Conservation (phyloP, 352 stramenopile genomes). For the Globisporangium cederbergense region DNA sequence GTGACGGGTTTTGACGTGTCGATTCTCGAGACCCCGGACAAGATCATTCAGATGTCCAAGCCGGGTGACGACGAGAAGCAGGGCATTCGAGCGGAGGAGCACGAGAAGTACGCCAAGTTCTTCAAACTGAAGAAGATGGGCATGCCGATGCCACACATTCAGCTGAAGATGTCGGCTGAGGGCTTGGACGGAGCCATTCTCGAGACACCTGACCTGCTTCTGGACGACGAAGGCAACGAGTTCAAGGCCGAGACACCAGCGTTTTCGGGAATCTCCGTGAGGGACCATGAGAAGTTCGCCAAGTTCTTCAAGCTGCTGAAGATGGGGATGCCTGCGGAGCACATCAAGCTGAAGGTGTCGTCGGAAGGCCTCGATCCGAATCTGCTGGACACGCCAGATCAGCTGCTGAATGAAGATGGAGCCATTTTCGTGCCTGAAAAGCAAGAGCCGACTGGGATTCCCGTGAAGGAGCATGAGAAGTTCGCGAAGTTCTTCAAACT, state of each 20-base stretch:
- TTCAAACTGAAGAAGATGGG: constrained; percentile 96
- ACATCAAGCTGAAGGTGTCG: constrained; percentile 69
- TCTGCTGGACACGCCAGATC: constrained; percentile 72
- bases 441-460: constrained; percentile 36
- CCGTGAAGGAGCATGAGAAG: constrained; percentile 86
- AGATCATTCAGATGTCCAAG: constrained; percentile 89
- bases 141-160: constrained; percentile 90
- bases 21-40: constrained; percentile 65
- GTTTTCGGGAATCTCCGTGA: constrained; percentile 35
- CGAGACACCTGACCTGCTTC: constrained; percentile 48
- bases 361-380: constrained; percentile 86
- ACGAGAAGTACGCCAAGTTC: constrained; percentile 85
- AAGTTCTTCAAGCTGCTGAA: constrained; percentile 77
- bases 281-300: constrained; percentile 81
- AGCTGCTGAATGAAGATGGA: constrained; percentile 53
- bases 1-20: constrained; percentile 44
- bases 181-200: constrained; percentile 87
- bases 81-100: constrained; percentile 53
- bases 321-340: constrained; percentile 78
- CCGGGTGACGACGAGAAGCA: constrained; percentile 38
- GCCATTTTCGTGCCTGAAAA: constrained; percentile 18
- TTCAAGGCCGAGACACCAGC: constrained; percentile 24
- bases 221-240: constrained; percentile 47
- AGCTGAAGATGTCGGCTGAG: constrained; percentile 93
- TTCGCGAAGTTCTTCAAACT: constrained; percentile 80